Evolutionary conservation across 306 rosid species (phyloP).

Genomic region (Cicer cuneatum): DNA sequence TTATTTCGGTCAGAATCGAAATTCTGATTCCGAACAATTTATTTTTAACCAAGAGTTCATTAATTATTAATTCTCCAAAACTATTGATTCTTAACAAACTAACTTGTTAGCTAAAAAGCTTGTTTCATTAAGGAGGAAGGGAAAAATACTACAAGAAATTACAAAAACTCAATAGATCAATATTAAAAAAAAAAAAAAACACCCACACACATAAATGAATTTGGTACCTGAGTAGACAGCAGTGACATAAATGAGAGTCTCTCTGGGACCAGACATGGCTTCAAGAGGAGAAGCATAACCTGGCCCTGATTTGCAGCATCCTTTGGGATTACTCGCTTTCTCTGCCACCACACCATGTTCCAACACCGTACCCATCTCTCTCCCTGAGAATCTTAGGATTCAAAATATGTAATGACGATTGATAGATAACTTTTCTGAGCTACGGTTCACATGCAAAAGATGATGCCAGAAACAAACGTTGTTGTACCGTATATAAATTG

Average conservation of each 20-base stretch:
- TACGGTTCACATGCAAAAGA: conserved; percentile 11
- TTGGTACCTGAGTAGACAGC: conserved; percentile 69
- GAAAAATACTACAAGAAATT: neutral
- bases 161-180: neutral
- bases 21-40: too few relatives aligned
- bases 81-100: too few relatives aligned
- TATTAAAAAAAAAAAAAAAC: neutral
- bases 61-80: too few relatives aligned
- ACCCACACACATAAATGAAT: too few relatives aligned
- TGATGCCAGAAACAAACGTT: neutral
- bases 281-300: conserved; percentile 79
- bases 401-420: neutral
- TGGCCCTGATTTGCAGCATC: conserved; percentile 76
- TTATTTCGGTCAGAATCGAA: too few relatives aligned
- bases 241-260: conserved; percentile 78
- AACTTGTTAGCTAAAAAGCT: too few relatives aligned
- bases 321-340: conserved; percentile 4
- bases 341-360: neutral
- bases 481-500: neutral
- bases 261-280: conserved; percentile 92
- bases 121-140: too few relatives aligned
- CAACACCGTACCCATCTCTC: conserved; percentile 29
- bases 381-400: neutral
- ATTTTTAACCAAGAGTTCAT: too few relatives aligned
- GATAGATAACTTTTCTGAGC: neutral